Conservation (phyloP, 2,329 filamentous ascomycete genomes). For the Akanthomyces muscarius region DNA sequence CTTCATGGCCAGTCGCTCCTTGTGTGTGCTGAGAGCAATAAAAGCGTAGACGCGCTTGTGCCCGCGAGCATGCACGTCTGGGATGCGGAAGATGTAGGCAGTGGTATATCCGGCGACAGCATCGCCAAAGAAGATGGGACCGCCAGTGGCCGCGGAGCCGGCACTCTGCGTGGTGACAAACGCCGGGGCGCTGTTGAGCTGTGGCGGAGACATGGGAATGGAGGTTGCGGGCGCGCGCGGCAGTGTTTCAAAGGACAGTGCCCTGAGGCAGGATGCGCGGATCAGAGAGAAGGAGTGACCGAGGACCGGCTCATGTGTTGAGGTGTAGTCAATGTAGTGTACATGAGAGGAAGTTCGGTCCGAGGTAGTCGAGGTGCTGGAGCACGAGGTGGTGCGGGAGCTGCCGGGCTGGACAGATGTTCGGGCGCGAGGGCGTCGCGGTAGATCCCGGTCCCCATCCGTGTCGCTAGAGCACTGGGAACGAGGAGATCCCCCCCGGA, state of each 20-base stretch:
- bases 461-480: conserved; percentile 51
- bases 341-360: conserved; percentile 48
- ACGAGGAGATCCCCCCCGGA: conserved; percentile 47
- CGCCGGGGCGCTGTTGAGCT: conserved; percentile 38
- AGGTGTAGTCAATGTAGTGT: conserved; percentile 65
- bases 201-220: conserved; percentile 35
- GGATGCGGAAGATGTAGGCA: conserved; percentile 66
- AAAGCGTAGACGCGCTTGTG: conserved; percentile 68
- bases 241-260: conserved; percentile 62
- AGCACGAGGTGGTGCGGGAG: conserved; percentile 46
- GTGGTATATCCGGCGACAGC: conserved; percentile 63
- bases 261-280: conserved; percentile 62
- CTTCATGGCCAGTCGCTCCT: conserved; percentile 62
- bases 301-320: conserved; percentile 60
- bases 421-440: conserved; percentile 36
- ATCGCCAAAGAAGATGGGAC: conserved; percentile 67
- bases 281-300: conserved; percentile 63
- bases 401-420: conserved; percentile 42
- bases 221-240: conserved; percentile 50
- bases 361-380: conserved; percentile 49
- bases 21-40: conserved; percentile 61
- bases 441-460: conserved; percentile 46
- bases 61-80: conserved; percentile 63
- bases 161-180: conserved; percentile 53
- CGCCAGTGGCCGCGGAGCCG: conserved; percentile 54